These are phyloP conservation scores for Aphanomyces euteiches DNA, from an alignment of 352 stramenopile species.

Conservation along the genomic window DNA sequence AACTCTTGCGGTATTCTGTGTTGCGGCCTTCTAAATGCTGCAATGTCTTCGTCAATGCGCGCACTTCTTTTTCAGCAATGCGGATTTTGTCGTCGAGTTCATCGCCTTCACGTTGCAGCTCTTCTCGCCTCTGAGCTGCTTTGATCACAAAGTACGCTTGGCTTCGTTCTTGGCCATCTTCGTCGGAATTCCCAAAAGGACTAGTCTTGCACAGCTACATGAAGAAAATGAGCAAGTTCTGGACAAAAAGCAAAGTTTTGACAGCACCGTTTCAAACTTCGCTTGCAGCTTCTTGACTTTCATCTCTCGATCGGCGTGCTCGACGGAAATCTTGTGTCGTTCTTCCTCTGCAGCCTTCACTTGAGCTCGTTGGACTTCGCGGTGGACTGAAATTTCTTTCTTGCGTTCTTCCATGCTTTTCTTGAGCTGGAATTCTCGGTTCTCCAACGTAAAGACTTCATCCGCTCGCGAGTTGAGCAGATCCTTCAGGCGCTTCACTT, in stretches of 20 bases:
- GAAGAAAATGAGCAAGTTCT: slow-evolving; percentile 4
- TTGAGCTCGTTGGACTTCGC: slow-evolving; percentile 86
- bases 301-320: slow-evolving; percentile 83
- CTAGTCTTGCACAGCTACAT: slow-evolving; percentile 64
- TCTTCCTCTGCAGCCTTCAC: slow-evolving; percentile 90
- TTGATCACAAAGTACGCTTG: slow-evolving; percentile 96
- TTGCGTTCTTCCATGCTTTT: slow-evolving; percentile 93
- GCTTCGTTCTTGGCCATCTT: slow-evolving; percentile 73
- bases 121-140: slow-evolving; percentile 92
- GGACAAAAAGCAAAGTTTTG: neutral
- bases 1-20: slow-evolving; percentile 92
- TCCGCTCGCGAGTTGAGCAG: slow-evolving; percentile 84
- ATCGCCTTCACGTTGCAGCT: slow-evolving; percentile 93
- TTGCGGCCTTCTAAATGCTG: slow-evolving; percentile 90
- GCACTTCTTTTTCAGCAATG: slow-evolving; percentile 89
- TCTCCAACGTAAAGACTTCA: slow-evolving; percentile 92
- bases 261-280: slow-evolving; percentile 87
- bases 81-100: slow-evolving; percentile 94
- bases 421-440: slow-evolving; percentile 89
- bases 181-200: slow-evolving; percentile 51
- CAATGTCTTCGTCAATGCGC: slow-evolving; percentile 90
- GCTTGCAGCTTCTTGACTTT: slow-evolving; percentile 88
- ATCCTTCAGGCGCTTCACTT: slow-evolving; percentile 89
- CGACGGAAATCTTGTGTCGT: slow-evolving; percentile 89
- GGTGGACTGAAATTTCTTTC: slow-evolving; percentile 83